These are phyloP conservation scores for Melastoma candidum DNA, from an alignment of 441 rosid genomes.

Conservation along the genomic window DNA sequence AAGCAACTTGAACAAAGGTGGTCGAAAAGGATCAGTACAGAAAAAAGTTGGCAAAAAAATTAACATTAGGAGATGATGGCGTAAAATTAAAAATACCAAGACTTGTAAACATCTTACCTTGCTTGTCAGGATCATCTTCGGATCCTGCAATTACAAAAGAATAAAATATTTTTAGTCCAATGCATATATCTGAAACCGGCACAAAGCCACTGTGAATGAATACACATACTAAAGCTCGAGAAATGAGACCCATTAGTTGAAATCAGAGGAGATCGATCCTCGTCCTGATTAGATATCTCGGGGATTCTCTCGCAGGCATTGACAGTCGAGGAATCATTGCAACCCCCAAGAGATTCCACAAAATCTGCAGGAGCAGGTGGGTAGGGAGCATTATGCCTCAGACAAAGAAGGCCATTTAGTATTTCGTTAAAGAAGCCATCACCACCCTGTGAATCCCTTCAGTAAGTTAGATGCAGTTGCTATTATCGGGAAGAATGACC, in stretches of 20 bases:
- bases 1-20: slow-evolving; percentile 2
- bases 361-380: slow-evolving; percentile 75
- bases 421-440: slow-evolving; percentile 96
- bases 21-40: too few species aligned
- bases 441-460: slow-evolving; percentile 55
- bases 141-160: slow-evolving; percentile 28
- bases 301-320: slow-evolving; percentile 25
- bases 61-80: too few species aligned
- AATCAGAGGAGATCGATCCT: slow-evolving; percentile 47
- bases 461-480: not conserved
- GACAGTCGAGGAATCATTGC: slow-evolving; percentile 23
- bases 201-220: not conserved
- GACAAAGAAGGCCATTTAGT: slow-evolving; percentile 78
- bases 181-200: too few species aligned
- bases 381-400: slow-evolving; percentile 66
- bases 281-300: slow-evolving; percentile 31
- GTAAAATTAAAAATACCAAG: not conserved
- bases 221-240: slow-evolving; percentile 34
- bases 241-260: slow-evolving; percentile 23
- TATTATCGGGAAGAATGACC: too few species aligned
- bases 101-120: slow-evolving; percentile 28
- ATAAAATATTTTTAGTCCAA: not conserved
- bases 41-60: too few species aligned
- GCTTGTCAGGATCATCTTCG: slow-evolving; percentile 23
- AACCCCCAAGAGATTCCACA: slow-evolving; percentile 28